Evolutionary conservation across 306 rosid species (phyloP).

Genomic region (Cyclanthera cordifolia): DNA sequence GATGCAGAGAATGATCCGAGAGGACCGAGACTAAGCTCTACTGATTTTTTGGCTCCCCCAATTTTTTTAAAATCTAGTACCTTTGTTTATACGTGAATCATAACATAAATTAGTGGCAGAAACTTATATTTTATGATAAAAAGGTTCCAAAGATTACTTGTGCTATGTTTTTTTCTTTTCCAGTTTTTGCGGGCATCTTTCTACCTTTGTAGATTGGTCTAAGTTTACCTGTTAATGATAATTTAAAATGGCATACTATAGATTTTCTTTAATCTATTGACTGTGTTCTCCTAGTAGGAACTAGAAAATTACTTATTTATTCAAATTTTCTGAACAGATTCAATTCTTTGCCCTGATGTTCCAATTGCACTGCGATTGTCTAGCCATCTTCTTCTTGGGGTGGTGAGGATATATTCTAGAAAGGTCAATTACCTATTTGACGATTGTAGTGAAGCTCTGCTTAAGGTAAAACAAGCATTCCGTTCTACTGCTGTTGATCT

Average conservation of each 20-base stretch:
- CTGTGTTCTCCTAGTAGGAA: conserved; percentile 15
- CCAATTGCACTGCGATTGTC: conserved; percentile 97
- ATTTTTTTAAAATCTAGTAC: background rate
- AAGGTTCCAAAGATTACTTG: background rate
- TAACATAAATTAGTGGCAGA: background rate
- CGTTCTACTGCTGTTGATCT: conserved; percentile 95
- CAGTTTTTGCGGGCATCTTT: background rate
- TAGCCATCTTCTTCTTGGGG: conserved; percentile 99
- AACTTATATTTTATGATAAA: background rate
- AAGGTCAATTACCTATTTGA: conserved; percentile 98
- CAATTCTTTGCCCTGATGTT: conserved; percentile 88
- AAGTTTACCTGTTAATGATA: background rate
- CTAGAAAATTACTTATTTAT: conserved; percentile 16
- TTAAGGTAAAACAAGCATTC: conserved; percentile 97
- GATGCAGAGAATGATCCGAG: background rate
- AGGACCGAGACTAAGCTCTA: background rate
- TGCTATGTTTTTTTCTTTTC: background rate
- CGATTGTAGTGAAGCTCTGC: conserved; percentile 99
- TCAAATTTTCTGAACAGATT: conserved; percentile 51
- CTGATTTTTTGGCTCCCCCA: background rate
- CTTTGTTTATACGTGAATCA: background rate
- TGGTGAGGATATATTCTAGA: conserved; percentile 96
- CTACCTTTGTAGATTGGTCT: background rate
- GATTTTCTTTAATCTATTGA: background rate
- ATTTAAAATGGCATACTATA: background rate